Conservation (phyloP, 305 asterid species). For the Fraxinus ornus region DNA sequence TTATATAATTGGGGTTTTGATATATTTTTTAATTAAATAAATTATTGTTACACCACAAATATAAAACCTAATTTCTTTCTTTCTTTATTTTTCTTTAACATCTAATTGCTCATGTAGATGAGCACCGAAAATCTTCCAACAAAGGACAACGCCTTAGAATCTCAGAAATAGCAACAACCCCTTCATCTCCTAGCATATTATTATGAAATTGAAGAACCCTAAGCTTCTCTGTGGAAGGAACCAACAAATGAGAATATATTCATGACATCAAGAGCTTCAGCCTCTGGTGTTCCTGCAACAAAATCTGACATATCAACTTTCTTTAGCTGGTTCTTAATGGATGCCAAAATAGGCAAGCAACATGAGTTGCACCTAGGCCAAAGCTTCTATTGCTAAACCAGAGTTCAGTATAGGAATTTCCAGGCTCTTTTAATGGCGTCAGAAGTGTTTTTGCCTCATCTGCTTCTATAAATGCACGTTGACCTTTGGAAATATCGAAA, state of each 20-base stretch:
- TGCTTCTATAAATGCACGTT: conserved; percentile 77
- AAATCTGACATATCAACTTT: conserved; percentile 93
- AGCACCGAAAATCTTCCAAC: conserved; percentile 86
- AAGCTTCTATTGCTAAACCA: conserved; percentile 98
- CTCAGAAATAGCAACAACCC: conserved; percentile 77
- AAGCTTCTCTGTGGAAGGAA: conserved; percentile 70
- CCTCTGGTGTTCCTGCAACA: conserved; percentile 93
- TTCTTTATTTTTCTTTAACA: too few species aligned
- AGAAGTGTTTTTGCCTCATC: conserved; percentile 75
- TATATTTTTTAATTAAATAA: too few species aligned
- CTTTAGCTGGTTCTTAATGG: conserved; percentile 73
- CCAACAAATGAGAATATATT: conserved; percentile 78
- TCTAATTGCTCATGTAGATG: conserved; percentile 63
- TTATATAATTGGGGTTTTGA: too few species aligned
- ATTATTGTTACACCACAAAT: too few species aligned
- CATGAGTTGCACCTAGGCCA: too few species aligned
- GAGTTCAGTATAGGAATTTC: conserved; percentile 66
- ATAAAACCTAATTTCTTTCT: too few species aligned
- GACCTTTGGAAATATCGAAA: conserved; percentile 87
- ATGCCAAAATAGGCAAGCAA: conserved; percentile 80
- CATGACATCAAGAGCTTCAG: conserved; percentile 95
- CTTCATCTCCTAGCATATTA: conserved; percentile 98
- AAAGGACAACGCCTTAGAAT: conserved; percentile 70
- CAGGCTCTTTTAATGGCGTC: conserved; percentile 67
- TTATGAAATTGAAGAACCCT: conserved; percentile 85